phyloP scores from a whole-genome alignment of 805 yeast species.

The Dipodascopsis uninucleata region DNA sequence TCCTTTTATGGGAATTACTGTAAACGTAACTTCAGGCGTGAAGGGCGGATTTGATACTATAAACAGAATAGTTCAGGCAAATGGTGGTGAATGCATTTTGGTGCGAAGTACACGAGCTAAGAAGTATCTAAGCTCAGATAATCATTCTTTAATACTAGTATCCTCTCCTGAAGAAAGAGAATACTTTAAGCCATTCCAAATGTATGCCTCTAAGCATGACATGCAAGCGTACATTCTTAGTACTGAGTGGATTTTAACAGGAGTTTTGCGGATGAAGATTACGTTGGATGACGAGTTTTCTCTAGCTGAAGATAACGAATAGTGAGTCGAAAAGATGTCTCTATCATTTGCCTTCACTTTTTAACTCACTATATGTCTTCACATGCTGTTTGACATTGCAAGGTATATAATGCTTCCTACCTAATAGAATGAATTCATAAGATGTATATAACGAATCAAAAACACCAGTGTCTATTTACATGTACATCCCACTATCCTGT shows the following conservation, averaged over 20 bases:
- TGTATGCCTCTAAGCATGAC: constrained; percentile 9
- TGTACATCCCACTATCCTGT: no score
- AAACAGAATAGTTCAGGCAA: constrained; percentile 54
- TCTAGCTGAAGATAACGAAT: constrained; percentile 2
- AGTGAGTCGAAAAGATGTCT: no score
- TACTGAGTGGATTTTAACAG: constrained; percentile 30
- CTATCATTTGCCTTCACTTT: no score
- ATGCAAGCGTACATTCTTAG: constrained; percentile 11
- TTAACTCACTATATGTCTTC: no score
- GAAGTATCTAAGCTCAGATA: constrained; percentile 12
- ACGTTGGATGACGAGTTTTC: constrained; percentile 22
- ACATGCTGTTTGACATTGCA: no score
- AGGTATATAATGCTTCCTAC: no score
- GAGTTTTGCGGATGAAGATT: constrained; percentile 28
- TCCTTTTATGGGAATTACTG: constrained; percentile 47
- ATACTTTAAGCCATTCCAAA: constrained; percentile 13
- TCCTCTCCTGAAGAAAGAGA: constrained; percentile 25
- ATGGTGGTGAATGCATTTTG: constrained; percentile 47
- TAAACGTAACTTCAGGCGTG: constrained; percentile 55
- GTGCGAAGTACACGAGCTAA: constrained; percentile 32
- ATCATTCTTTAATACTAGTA: constrained; percentile 21
- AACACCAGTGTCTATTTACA: background rate
- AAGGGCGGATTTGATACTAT: constrained; percentile 60
- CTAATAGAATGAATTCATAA: no score
- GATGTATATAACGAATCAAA: background rate